phyloP scores from a whole-genome alignment of 306 rosid genomes.

The Glycine soja region DNA sequence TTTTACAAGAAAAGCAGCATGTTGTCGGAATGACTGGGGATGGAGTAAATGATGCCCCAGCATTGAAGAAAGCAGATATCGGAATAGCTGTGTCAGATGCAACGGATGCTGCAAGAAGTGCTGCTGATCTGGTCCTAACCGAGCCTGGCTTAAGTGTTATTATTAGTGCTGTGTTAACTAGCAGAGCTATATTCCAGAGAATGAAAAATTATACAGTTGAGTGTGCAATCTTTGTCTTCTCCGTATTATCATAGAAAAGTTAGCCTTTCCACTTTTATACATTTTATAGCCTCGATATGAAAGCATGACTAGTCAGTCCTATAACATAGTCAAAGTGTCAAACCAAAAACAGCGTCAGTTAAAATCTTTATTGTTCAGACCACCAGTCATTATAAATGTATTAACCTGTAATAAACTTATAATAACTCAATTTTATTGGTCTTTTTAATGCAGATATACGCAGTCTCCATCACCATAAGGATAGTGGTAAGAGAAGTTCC shows the following conservation, averaged over 20 bases:
- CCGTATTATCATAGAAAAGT: conserved; percentile 33
- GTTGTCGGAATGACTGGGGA: conserved; percentile 95
- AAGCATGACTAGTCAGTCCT: conserved; percentile 8
- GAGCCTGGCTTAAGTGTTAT: conserved; percentile 92
- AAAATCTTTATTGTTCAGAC: conserved; percentile 17
- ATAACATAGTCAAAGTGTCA: conserved; percentile 9
- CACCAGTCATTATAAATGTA: conserved; percentile 25
- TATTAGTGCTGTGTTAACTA: conserved; percentile 80
- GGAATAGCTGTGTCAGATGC: conserved; percentile 93
- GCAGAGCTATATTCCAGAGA: conserved; percentile 90
- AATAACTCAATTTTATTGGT: conserved; percentile 29
- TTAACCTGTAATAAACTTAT: not conserved
- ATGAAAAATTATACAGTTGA: conserved; percentile 93
- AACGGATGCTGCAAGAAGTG: conserved; percentile 90
- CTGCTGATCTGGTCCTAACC: conserved; percentile 86
- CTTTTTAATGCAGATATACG: conserved; percentile 71
- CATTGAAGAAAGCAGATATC: conserved; percentile 90
- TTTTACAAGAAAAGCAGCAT: conserved; percentile 83
- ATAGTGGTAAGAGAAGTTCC: conserved; percentile 71
- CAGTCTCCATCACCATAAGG: conserved; percentile 89
- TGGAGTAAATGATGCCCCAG: conserved; percentile 94
- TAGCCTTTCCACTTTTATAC: conserved; percentile 15
- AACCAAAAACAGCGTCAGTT: conserved; percentile 1
- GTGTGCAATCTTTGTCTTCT: conserved; percentile 48
- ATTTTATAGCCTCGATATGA: conserved; percentile 31